Evolutionary conservation across 345 rosid genomes (phyloP).

Genomic region (Acer yangbiense): DNA sequence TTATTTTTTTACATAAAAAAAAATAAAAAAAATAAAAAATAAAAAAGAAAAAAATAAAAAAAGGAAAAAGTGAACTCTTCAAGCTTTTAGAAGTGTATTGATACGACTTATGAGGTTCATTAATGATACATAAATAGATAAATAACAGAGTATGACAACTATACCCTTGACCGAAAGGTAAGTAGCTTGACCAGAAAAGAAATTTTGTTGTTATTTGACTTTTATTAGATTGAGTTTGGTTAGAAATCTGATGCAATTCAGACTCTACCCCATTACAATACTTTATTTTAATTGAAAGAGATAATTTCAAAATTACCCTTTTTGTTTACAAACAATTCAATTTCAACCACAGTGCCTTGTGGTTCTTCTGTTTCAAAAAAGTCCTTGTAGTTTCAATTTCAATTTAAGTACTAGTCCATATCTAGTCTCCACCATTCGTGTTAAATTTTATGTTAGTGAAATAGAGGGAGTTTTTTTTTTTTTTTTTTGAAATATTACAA

Average conservation of each 20-base stretch:
- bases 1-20: not conserved
- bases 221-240: not conserved
- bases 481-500: too few species aligned
- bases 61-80: too few species aligned
- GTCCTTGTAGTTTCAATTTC: not conserved
- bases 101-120: too few species aligned
- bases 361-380: not conserved
- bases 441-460: too few species aligned
- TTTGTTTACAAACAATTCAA: too few species aligned
- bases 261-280: not conserved
- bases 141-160: constrained; percentile 12
- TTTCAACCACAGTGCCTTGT: not conserved
- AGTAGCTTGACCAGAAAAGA: constrained; percentile 21
- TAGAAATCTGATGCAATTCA: not conserved
- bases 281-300: not conserved
- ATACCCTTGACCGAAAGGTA: constrained; percentile 12
- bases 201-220: constrained; percentile 16
- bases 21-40: not conserved
- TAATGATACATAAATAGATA: not conserved
- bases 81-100: too few species aligned
- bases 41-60: not conserved
- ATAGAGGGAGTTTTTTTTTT: too few species aligned
- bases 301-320: not conserved
- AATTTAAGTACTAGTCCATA: too few species aligned
- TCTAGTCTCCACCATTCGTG: not conserved